Evolutionary conservation across 2,329 filamentous ascomycete genomes (phyloP), one percentile per base, ranked within the genome.

Genomic region (Aureobasidium melanogenum): DNA sequence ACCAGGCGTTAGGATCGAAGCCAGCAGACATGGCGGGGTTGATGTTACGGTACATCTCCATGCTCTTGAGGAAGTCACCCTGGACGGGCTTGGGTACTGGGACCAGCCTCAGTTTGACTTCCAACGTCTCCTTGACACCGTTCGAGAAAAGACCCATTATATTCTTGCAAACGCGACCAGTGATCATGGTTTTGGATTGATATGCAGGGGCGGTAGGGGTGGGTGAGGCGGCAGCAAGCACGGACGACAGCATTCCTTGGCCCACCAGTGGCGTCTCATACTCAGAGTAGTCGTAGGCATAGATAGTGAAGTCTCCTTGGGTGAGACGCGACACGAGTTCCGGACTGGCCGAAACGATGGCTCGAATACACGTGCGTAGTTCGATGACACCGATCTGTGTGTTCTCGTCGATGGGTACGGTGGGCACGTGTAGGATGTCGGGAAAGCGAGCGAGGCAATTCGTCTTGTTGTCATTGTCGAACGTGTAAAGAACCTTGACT

Each of bases 401-500:
- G 63, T 80, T 82, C 62, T 95, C 89, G 71, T 97, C 90, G 64
- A 97, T 77, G 26, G 85, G 82, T 15, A 95, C 83, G 2, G 91
- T 90, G 69, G 91, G 90, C 39, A 97, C 85, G 57, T 88, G 82
- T 62, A 96, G 80, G 17, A 88, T 82, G 63, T 93, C 87, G 19
- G 90, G 88, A 79, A 90, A 88, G 69, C 93, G 84, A 63, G 93
- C 92, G 54, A 99, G 82, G 74, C 91, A 97, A 71, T 93, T 92
- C 65, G 91, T 87, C 75, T 91, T 91, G 76, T 85, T 88, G 67
- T 93, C 87, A 71, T 87, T 86, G 73, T 97, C 92, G 76, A 97
- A 97, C 34, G 91, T 96, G 76, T 97, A 99, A 64, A 96, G 86
- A 54, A 97, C 88, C 81, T 97, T 97, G 75, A 97, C 92, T 96